Evolutionary conservation across 306 rosid genomes (phyloP).

Genomic region (Hippophae rhamnoides): DNA sequence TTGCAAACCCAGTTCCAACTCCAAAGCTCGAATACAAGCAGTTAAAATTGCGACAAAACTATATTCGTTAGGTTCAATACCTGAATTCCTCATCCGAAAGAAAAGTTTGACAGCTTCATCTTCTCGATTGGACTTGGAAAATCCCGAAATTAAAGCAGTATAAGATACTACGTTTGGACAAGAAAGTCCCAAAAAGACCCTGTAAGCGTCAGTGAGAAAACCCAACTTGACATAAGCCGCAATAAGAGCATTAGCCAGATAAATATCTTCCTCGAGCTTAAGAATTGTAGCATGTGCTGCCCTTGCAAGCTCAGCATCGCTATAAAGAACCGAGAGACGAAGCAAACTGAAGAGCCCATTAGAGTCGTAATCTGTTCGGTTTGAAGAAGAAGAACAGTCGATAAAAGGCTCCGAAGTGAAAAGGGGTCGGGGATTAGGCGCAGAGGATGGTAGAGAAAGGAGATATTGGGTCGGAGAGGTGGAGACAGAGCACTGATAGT

Average conservation of each 20-base stretch:
- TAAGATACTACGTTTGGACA: slow-evolving; percentile 50
- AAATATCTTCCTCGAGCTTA: slow-evolving; percentile 36
- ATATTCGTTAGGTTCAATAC: slow-evolving; percentile 53
- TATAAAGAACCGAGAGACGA: slow-evolving; percentile 37
- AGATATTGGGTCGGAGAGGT: slow-evolving; percentile 11
- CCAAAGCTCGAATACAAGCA: slow-evolving; percentile 37
- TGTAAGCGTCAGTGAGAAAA: slow-evolving; percentile 43
- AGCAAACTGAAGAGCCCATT: slow-evolving; percentile 28
- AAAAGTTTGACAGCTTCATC: slow-evolving; percentile 51
- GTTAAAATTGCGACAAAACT: slow-evolving; percentile 70
- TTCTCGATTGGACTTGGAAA: slow-evolving; percentile 49
- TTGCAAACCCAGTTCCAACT: slow-evolving; percentile 44
- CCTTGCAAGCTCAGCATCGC: slow-evolving; percentile 34
- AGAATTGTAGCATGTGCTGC: slow-evolving; percentile 49
- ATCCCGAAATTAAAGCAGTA: slow-evolving; percentile 57
- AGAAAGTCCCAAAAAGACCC: slow-evolving; percentile 36
- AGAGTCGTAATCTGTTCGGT: slow-evolving; percentile 1
- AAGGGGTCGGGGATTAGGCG: slow-evolving; percentile 12
- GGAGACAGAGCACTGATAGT: slow-evolving; percentile 16
- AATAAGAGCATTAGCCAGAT: slow-evolving; percentile 42
- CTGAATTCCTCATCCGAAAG: slow-evolving; percentile 43
- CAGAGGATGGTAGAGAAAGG: background rate
- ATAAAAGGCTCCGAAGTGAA: slow-evolving; percentile 6
- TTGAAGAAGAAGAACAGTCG: slow-evolving; percentile 5
- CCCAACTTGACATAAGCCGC: slow-evolving; percentile 46